These are phyloP conservation scores for Trypanosoma vivax DNA, from an alignment of 208 protist species.

Conservation along the genomic window DNA sequence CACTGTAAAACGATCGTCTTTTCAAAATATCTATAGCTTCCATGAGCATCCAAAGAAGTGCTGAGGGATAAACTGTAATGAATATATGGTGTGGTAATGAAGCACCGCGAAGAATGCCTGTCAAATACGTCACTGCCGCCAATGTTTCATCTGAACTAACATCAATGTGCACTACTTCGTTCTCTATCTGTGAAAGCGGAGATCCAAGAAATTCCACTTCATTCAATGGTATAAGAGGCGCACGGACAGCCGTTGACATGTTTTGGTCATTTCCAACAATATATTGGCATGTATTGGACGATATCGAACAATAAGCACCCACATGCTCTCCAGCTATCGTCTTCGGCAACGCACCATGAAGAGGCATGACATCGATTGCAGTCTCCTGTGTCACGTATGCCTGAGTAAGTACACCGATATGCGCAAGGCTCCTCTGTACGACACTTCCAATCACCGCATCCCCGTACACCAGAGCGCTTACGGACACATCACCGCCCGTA, in stretches of 20 bases:
- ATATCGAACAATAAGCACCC: not conserved
- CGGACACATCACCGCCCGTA: not conserved
- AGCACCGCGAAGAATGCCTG: not conserved
- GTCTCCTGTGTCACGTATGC: not conserved
- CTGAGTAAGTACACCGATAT: conserved; percentile 2
- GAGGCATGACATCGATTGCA: conserved; percentile 3
- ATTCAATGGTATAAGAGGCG: conserved; percentile 1
- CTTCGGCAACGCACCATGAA: conserved; percentile 8
- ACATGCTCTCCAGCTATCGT: not conserved
- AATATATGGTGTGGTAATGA: conserved; percentile 20
- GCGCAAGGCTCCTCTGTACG: conserved; percentile 8
- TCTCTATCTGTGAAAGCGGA: conserved; percentile 7
- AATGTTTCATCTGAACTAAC: conserved; percentile 20
- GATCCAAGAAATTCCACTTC: not conserved
- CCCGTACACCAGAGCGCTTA: conserved; percentile 13
- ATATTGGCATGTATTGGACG: conserved; percentile 17
- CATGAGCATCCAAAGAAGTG: conserved; percentile 14
- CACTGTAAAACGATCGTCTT: not conserved
- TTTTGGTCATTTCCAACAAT: not conserved
- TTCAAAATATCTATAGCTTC: conserved; percentile 8
- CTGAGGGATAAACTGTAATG: conserved; percentile 22
- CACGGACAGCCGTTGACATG: not conserved
- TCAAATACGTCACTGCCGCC: conserved; percentile 19
- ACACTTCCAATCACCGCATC: conserved; percentile 4
- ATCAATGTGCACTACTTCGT: conserved; percentile 39